These are phyloP conservation scores for Kwoniella sp. DNA, from an alignment of 768 basidiomycete genomes.

Conservation along the genomic window DNA sequence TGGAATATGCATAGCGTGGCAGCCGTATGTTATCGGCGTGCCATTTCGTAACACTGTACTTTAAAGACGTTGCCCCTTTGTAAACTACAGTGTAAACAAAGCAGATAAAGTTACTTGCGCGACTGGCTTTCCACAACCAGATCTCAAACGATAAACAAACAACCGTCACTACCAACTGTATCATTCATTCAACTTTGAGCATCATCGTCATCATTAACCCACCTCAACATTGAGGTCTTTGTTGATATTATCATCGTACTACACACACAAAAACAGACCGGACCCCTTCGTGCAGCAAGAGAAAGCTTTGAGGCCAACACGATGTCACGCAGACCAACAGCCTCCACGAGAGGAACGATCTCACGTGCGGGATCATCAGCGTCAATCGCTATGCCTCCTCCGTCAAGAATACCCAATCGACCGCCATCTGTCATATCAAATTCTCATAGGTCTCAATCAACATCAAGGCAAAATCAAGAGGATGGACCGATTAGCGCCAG, in stretches of 20 bases:
- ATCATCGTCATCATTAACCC: not conserved
- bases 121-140: conserved; percentile 33
- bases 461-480: conserved; percentile 6
- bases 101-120: conserved; percentile 5
- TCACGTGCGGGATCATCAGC: conserved; percentile 36
- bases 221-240: not conserved
- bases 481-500: conserved; percentile 7
- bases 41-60: not conserved
- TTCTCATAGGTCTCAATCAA: conserved; percentile 14
- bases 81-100: conserved; percentile 33
- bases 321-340: conserved; percentile 45
- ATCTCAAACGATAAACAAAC: not conserved
- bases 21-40: too few relatives aligned
- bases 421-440: conserved; percentile 38
- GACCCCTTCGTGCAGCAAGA: too few relatives aligned
- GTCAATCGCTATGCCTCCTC: conserved; percentile 49
- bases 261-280: too few relatives aligned
- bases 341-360: conserved; percentile 17
- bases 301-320: too few relatives aligned
- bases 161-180: not conserved
- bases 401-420: conserved; percentile 36
- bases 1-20: too few relatives aligned
- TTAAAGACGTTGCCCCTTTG: conserved; percentile 7
- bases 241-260: too few relatives aligned
- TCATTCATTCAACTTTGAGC: conserved; percentile 6